Evolutionary conservation across 2,329 filamentous ascomycete genomes (phyloP).

Genomic region (Alternaria dauci): DNA sequence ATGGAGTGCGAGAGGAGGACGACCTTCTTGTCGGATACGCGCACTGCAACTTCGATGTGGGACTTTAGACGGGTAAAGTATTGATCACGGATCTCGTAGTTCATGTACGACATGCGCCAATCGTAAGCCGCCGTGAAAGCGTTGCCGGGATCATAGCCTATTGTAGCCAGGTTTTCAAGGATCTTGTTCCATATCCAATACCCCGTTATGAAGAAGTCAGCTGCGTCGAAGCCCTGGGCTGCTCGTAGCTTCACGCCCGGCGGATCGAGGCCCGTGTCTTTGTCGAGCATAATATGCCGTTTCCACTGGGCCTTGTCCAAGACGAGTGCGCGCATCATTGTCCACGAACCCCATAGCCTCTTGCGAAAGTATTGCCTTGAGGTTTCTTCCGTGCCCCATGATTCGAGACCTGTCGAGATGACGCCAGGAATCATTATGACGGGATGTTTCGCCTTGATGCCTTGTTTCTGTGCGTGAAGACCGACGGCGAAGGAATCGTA

Average conservation of each 20-base stretch:
- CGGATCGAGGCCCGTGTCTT: slow-evolving; percentile 87
- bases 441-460: slow-evolving; percentile 81
- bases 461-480: slow-evolving; percentile 80
- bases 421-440: slow-evolving; percentile 98
- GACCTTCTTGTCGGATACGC: slow-evolving; percentile 78
- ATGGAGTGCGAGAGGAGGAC: slow-evolving; percentile 94
- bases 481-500: slow-evolving; percentile 96
- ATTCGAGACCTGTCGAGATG: slow-evolving; percentile 95
- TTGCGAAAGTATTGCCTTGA: slow-evolving; percentile 94
- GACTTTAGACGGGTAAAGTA: slow-evolving; percentile 92
- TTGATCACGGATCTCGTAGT: slow-evolving; percentile 88
- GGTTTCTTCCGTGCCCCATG: slow-evolving; percentile 87
- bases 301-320: slow-evolving; percentile 96
- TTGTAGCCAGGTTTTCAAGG: slow-evolving; percentile 91
- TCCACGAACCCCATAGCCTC: slow-evolving; percentile 97
- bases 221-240: slow-evolving; percentile 95
- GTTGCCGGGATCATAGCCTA: slow-evolving; percentile 91
- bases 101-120: slow-evolving; percentile 90
- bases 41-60: slow-evolving; percentile 84
- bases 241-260: slow-evolving; percentile 88
- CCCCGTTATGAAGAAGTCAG: slow-evolving; percentile 87
- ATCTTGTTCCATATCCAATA: slow-evolving; percentile 99
- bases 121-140: slow-evolving; percentile 79
- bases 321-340: slow-evolving; percentile 95
- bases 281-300: slow-evolving; percentile 95